A percentile compares a stretch with the other conserved stretches of the same genome.
Evolutionary conservation across 306 rosid species (phyloP).

Genomic region (Vigna reflexopilosa): DNA sequence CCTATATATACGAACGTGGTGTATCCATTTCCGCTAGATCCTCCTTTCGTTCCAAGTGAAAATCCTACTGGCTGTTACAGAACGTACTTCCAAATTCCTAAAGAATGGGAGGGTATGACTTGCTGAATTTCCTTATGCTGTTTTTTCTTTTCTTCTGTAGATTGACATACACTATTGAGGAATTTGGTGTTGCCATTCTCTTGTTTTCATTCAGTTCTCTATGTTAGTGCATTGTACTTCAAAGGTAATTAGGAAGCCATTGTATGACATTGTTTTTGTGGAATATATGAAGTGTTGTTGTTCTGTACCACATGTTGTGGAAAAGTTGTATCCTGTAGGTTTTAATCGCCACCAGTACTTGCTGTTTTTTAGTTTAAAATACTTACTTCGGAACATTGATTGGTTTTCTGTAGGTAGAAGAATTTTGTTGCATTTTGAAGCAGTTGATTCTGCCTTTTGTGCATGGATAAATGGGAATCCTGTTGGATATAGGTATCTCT

Average conservation of each 20-base stretch:
- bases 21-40: conserved; percentile 89
- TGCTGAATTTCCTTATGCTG: conserved; percentile 13
- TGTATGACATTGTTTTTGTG: not conserved
- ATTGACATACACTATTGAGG: conserved; percentile 10
- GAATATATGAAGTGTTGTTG: not conserved
- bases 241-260: conserved; percentile 1
- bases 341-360: conserved; percentile 15
- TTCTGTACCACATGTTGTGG: conserved; percentile 20
- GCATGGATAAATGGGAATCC: conserved; percentile 91
- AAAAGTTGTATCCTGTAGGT: conserved; percentile 8
- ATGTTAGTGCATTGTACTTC: not conserved
- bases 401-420: conserved; percentile 76
- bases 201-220: conserved; percentile 35
- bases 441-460: conserved; percentile 95
- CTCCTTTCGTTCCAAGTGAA: conserved; percentile 71
- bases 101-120: conserved; percentile 88
- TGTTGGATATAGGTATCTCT: conserved; percentile 81
- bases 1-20: conserved; percentile 85
- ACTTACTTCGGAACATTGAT: conserved; percentile 29
- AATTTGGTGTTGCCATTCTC: not conserved
- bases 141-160: conserved; percentile 19
- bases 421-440: conserved; percentile 93
- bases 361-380: not conserved
- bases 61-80: conserved; percentile 99
- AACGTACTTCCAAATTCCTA: conserved; percentile 67